Conservation (phyloP, 306 rosid genomes). For the Benincasa hispida region DNA sequence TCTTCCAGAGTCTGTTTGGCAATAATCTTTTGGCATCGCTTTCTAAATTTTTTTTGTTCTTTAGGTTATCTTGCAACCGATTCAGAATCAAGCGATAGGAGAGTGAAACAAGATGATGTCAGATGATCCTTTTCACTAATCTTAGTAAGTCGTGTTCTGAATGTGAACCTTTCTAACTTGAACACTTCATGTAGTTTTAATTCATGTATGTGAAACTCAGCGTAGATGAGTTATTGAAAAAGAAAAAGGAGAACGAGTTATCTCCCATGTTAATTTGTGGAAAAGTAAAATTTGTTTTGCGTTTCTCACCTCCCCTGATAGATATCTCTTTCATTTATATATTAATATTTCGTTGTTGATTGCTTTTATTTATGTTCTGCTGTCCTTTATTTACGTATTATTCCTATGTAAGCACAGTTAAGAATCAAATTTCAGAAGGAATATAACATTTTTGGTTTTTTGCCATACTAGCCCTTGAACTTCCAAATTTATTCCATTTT, state of each 20-base stretch:
- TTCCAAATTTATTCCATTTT: not conserved
- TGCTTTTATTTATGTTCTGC: not conserved
- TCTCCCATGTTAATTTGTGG: not conserved
- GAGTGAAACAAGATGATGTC: conserved; percentile 22
- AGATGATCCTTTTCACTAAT: not conserved
- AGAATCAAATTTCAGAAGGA: not conserved
- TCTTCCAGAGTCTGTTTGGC: not conserved
- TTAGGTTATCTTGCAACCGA: conserved; percentile 71
- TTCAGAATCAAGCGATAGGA: conserved; percentile 51
- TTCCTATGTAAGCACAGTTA: not conserved
- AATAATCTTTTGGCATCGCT: not conserved
- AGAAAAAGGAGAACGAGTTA: not conserved
- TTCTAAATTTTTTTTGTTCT: conserved; percentile 1
- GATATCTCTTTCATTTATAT: not conserved
- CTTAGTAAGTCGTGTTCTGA: conserved; percentile 6
- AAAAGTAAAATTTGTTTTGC: not conserved
- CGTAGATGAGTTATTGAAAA: not conserved
- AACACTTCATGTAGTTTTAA: not conserved
- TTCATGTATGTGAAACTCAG: not conserved
- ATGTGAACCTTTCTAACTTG: not conserved
- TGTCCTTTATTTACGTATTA: not conserved
- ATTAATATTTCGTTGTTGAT: not conserved
- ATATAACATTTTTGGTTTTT: not conserved
- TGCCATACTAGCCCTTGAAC: not conserved
- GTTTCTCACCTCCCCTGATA: not conserved